Base-by-base conservation (phyloP, 306 rosid genomes). In the Ziziphus jujuba region DNA sequence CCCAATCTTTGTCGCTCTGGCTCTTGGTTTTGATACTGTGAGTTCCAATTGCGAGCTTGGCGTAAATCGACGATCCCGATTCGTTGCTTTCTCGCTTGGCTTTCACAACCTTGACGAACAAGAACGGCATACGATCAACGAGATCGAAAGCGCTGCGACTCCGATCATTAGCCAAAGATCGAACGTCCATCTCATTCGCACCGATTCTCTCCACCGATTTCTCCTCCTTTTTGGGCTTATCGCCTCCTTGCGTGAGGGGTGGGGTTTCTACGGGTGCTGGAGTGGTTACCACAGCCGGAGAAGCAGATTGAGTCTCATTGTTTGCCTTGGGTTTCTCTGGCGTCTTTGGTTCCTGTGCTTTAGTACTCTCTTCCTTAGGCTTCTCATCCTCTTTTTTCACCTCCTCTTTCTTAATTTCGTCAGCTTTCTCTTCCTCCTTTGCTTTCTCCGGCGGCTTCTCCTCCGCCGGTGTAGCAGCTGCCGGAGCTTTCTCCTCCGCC, bases 41-140 rank as follows among this genome's bases (percentile, higher is more conserved):
- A 4, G 97, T 86, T 53, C 96, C 97, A 6, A 92, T 84, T 56
- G 77, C 91, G 0, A 92, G 96, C 80, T 90, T 90, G 0, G 97
- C 79, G 59, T 67, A 80, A 58, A 75, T 11, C 14, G 69, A 56
- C 0, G 81, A 21, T 16, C 59, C 73, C 0, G 76, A 16, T 5
- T 68, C 77, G 19, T 48, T 43, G 5, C 68, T 70, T 0, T 53
- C 72, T 20, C 57, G 73, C 58, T 90, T 92, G 17, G 86, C 86
- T 72, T 92, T 92, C 1, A 90, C 83, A 1, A 83, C 82, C 2
- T 91, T 85, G 0, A 87, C 97, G 4, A 71, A 87, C 4, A 90
- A 86, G 52, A 90, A 90, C 5, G 96, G 87, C 91, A 87, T 90
- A 11, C 82, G 83, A 25, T 81, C 91, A 0, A 92, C 91, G 0